Conservation (phyloP, 1,284 basidiomycete genomes). For the Boletus hoseneyae region DNA sequence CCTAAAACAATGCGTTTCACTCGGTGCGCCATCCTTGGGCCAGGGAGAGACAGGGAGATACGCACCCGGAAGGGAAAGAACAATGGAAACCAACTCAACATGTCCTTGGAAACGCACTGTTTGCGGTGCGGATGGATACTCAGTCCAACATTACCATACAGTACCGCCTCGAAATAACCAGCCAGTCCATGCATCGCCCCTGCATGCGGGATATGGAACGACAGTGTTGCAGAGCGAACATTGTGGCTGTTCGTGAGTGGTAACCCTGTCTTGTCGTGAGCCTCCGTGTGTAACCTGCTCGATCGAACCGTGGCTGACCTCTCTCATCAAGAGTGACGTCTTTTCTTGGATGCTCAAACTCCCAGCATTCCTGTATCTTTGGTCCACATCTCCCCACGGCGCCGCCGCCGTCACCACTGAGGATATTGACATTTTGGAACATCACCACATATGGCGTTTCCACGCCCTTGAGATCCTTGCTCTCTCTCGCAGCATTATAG, state of each 20-base stretch:
- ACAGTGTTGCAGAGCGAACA: conserved; percentile 72
- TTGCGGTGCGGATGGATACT: conserved; percentile 93
- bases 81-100: conserved; percentile 99
- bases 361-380: conserved; percentile 94
- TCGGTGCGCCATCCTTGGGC: neutral
- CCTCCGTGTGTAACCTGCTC: conserved; percentile 1
- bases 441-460: conserved; percentile 99
- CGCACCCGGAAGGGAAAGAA: conserved; percentile 90
- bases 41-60: conserved; percentile 4
- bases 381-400: conserved; percentile 68
- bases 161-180: conserved; percentile 95
- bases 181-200: conserved; percentile 96
- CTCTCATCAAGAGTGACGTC: conserved; percentile 71
- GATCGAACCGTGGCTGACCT: conserved; percentile 44
- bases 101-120: conserved; percentile 82
- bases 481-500: conserved; percentile 71
- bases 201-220: conserved; percentile 93
- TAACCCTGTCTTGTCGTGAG: conserved; percentile 48
- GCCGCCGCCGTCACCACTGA: conserved; percentile 70
- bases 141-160: conserved; percentile 86
- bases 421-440: conserved; percentile 88
- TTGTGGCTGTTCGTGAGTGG: conserved; percentile 90
- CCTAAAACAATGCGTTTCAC: conserved; percentile 42
- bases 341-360: conserved; percentile 89
- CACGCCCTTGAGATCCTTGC: conserved; percentile 60